Percentiles rank a stretch among this genome's conserved stretches.
phyloP scores from a whole-genome alignment of 129 eudicot species.

The Tagetes erecta region DNA sequence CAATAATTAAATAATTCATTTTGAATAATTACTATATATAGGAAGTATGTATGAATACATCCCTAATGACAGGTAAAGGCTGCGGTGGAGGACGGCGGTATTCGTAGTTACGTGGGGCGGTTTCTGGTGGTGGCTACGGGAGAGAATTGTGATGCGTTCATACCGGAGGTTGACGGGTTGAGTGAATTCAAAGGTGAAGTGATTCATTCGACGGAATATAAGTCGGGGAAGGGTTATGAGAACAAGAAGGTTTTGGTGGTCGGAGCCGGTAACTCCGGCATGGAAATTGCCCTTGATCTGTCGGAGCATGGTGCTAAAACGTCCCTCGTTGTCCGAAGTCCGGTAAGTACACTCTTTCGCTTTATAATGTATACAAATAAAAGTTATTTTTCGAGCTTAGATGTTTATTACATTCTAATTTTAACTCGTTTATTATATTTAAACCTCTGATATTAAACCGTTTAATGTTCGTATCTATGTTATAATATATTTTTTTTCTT shows the following conservation, averaged over 20 bases:
- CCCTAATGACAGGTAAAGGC: conserved; percentile 24
- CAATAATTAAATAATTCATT: too few species aligned
- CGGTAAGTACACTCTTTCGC: conserved; percentile 36
- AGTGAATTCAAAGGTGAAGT: conserved; percentile 58
- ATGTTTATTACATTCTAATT: too few species aligned
- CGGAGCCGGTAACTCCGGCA: conserved; percentile 86
- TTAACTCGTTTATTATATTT: too few species aligned
- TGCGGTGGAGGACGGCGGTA: background rate
- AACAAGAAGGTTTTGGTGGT: conserved; percentile 63
- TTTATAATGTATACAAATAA: too few species aligned
- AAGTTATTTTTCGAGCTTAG: too few species aligned
- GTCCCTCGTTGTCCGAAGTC: conserved; percentile 69
- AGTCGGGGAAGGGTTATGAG: conserved; percentile 44
- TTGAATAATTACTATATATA: too few species aligned
- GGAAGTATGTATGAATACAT: too few species aligned
- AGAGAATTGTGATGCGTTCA: conserved; percentile 51
- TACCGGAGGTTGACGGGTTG: conserved; percentile 64
- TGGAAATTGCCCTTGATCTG: conserved; percentile 82
- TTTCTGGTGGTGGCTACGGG: conserved; percentile 81
- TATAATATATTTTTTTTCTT: too few species aligned
- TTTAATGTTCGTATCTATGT: too few species aligned
- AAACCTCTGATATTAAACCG: too few species aligned
- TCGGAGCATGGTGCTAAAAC: conserved; percentile 55
- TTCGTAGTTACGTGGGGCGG: conserved; percentile 42
- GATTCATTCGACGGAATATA: conserved; percentile 59